Base-by-base conservation (phyloP, 2,329 filamentous ascomycete genomes). In the Aspergillus sp. region DNA sequence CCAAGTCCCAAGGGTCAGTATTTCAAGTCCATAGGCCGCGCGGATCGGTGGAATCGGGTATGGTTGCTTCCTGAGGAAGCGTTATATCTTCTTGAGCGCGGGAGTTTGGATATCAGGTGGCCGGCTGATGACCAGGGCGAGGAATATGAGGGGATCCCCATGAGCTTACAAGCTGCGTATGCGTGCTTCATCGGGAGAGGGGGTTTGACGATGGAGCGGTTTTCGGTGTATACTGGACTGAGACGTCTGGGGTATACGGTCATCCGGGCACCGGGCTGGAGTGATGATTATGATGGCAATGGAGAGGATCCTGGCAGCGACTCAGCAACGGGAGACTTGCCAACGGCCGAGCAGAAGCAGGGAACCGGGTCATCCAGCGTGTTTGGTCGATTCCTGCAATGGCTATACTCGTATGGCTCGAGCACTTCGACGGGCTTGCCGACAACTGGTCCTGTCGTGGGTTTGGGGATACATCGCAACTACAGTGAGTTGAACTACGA, bases 21-120 rank as follows among this genome's bases (percentile, higher is more conserved):
- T 62, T 84, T 85, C 63, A 80, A 81, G 59, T 84, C 81, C n/a
- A 83, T 91, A 64, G 93, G 93, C 0, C 80, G 82, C 46, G 79
- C 80, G 1, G 79, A 82, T 48, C 78, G 76, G 3, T 76, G 75
- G 50, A 78, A 82, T 29, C 81, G 78, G 52, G 71, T 90, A 36
- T 96, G 90, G 90, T 63, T 98, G 43, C 66, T 95, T 35, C 91
- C 91, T 0, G 93, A 98, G 63, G 93, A 98, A 67, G 87, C 89
- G 4, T 74, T 98, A 45, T 96, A 89, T 60, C 67, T 96, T 52
- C 75, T 97, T 6, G 93, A 98, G 71, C 75, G 93, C 58, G 93
- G 91, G 0, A 89, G 80, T 41, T 60, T 97, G 58, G 88, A 97
- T 65, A 77, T 96, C 36, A 83, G 89, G 74, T 96, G 88, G 87